These are phyloP conservation scores for Peronosclerospora sorghi DNA, from an alignment of 352 stramenopile species.

Conservation along the genomic window DNA sequence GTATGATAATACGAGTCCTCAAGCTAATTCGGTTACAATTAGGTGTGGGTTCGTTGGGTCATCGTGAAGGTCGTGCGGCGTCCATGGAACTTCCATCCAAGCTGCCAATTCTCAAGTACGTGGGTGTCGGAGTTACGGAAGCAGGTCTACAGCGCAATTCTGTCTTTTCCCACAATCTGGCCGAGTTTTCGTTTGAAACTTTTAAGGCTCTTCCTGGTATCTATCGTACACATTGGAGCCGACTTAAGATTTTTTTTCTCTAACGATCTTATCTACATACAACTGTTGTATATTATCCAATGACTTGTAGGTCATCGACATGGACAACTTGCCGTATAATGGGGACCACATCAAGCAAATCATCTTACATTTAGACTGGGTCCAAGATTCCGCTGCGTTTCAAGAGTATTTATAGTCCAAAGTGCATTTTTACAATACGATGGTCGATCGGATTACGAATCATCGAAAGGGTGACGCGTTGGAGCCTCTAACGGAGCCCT, in stretches of 20 bases:
- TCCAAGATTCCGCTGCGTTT: constrained; percentile 14
- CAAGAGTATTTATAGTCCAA: constrained; percentile 28
- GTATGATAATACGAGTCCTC: neutral
- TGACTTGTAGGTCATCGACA: constrained; percentile 63
- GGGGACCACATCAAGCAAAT: constrained; percentile 43
- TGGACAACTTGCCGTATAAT: constrained; percentile 70
- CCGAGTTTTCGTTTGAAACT: constrained; percentile 31
- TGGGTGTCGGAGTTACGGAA: constrained; percentile 65
- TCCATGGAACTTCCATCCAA: constrained; percentile 32
- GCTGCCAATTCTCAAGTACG: constrained; percentile 28
- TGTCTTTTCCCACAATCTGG: constrained; percentile 40
- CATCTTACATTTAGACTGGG: constrained; percentile 19
- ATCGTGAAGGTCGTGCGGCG: constrained; percentile 14
- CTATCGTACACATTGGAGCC: neutral
- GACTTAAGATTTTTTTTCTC: neutral
- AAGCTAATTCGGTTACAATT: constrained; percentile 4
- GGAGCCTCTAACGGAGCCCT: constrained; percentile 50
- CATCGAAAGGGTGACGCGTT: constrained; percentile 31
- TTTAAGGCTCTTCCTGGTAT: constrained; percentile 26
- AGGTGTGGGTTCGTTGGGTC: constrained; percentile 31
- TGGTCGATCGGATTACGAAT: constrained; percentile 71
- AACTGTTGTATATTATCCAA: constrained; percentile 17
- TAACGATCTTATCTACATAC: neutral
- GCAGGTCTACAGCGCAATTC: constrained; percentile 17
- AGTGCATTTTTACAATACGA: constrained; percentile 76